Evolutionary conservation across 306 rosid genomes (phyloP).

Genomic region (Lupinus albus): DNA sequence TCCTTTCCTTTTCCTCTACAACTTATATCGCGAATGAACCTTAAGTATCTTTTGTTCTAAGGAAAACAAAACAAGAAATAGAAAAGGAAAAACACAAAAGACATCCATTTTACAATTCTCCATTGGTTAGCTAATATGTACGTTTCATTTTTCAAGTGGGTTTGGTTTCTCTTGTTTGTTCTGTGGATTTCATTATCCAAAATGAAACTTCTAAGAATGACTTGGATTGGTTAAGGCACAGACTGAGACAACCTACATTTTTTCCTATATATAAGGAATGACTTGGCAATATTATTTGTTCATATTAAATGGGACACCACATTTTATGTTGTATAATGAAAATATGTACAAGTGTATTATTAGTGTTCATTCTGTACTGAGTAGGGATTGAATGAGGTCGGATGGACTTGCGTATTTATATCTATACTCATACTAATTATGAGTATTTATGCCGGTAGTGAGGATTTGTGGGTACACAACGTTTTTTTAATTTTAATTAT

Average conservation of each 20-base stretch:
- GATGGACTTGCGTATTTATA: too few relatives aligned
- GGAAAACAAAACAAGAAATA: not conserved
- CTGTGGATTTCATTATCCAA: slow-evolving; percentile 43
- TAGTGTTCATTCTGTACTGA: too few relatives aligned
- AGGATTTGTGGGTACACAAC: too few relatives aligned
- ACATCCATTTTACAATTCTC: slow-evolving; percentile 40
- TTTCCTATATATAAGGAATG: too few relatives aligned
- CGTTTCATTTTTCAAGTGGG: slow-evolving; percentile 58
- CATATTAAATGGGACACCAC: not conserved
- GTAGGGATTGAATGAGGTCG: too few relatives aligned
- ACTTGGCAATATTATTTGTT: not conserved
- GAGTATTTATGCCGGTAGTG: too few relatives aligned
- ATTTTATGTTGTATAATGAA: too few relatives aligned
- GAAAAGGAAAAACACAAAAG: not conserved
- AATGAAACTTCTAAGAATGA: slow-evolving; percentile 41
- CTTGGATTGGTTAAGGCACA: slow-evolving; percentile 40
- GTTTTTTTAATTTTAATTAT: too few relatives aligned
- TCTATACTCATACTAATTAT: too few relatives aligned
- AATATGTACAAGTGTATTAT: too few relatives aligned
- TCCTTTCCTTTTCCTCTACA: too few relatives aligned
- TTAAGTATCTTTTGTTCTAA: slow-evolving; percentile 40
- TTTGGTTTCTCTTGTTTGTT: slow-evolving; percentile 49
- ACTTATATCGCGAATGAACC: too few relatives aligned
- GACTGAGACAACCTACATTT: slow-evolving; percentile 41
- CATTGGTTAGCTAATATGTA: slow-evolving; percentile 44